Evolutionary conservation across 371 early-diverging fungal species (phyloP).

Genomic region (Gilbertella persicaria): DNA sequence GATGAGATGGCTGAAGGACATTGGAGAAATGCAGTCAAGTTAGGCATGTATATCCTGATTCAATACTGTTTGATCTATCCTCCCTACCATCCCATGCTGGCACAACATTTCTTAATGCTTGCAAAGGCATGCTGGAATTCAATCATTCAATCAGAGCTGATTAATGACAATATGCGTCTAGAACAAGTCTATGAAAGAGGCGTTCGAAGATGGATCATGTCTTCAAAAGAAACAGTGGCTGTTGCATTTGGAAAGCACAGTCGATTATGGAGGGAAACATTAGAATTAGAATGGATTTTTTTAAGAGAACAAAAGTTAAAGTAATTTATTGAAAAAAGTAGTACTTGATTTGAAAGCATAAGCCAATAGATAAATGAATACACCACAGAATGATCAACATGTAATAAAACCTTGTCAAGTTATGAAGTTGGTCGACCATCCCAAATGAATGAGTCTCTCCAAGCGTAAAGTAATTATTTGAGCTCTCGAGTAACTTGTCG

Average conservation of each 20-base stretch:
- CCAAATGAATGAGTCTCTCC: not conserved
- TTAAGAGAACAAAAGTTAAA: constrained; percentile 46
- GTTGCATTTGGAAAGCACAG: constrained; percentile 42
- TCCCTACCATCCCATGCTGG: constrained; percentile 72
- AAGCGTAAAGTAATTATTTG: too few species aligned
- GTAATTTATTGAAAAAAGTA: constrained; percentile 3
- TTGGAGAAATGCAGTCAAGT: constrained; percentile 55
- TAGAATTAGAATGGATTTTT: constrained; percentile 51
- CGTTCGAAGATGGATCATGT: constrained; percentile 45
- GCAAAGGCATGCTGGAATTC: constrained; percentile 73
- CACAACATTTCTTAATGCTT: constrained; percentile 61
- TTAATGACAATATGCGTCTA: constrained; percentile 15
- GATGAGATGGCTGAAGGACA: constrained; percentile 42
- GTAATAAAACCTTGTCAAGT: constrained; percentile 15
- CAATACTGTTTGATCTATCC: constrained; percentile 73
- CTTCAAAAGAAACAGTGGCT: constrained; percentile 36
- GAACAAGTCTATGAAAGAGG: constrained; percentile 43
- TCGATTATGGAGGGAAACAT: constrained; percentile 41
- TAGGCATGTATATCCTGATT: constrained; percentile 63
- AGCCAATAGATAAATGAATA: constrained; percentile 13
- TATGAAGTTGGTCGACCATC: not conserved
- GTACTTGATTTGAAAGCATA: constrained; percentile 12
- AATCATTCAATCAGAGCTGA: constrained; percentile 35
- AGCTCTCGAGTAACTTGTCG: too few species aligned
- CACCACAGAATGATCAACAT: constrained; percentile 17